Base-by-base conservation (phyloP, 192 early-diverging fungal species). In the Podila verticillata region DNA sequence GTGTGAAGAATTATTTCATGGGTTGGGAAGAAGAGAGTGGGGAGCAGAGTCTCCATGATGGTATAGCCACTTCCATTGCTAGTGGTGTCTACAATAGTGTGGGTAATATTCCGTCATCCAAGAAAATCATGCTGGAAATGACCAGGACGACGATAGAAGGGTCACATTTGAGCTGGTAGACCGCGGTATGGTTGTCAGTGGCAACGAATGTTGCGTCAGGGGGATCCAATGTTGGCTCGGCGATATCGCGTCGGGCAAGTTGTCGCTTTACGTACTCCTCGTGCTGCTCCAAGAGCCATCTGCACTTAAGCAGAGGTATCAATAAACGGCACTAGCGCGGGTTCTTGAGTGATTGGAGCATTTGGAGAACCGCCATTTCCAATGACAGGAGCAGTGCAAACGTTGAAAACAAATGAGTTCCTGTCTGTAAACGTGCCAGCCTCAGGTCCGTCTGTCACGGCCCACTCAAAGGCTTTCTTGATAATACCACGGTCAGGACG, bases 101-200 rank as follows among this genome's bases (percentile, higher is more conserved):
- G 32, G 66, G 65, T 68, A 3, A 63, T 61, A 7, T 24, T 31
- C 3, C 65, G 22, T 26, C 35, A 12, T 34, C 9, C 5, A 1
- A 8, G 8, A 60, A 7, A 1, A 29, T 49, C 36, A 51, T 32
- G 6, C 48, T 48, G 6, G 65, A 36, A 4, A 74, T 5, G 8
- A 68, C 73, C 1, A 73, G 24, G 32, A 66, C 28, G n/a, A 60
- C 66, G 1, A 67, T 48, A 63, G 62, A 7, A 6, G 66, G 73
- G 24, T 48, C 24, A 1, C 48, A 67, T 35, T 66, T 74, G 57
- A 74, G 73, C 26, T 74, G 73, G n/a, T 74, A 74, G 7, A 63
- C 65, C 9, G 66, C 61, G 2, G 66, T 63, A 1, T 26, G 22
- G 17, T 57, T 66, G 9, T 30, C 48, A 8, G 48, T 7, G 7